Conservation (phyloP, 495 filamentous ascomycete genomes). For the Lophium mytilinum region DNA sequence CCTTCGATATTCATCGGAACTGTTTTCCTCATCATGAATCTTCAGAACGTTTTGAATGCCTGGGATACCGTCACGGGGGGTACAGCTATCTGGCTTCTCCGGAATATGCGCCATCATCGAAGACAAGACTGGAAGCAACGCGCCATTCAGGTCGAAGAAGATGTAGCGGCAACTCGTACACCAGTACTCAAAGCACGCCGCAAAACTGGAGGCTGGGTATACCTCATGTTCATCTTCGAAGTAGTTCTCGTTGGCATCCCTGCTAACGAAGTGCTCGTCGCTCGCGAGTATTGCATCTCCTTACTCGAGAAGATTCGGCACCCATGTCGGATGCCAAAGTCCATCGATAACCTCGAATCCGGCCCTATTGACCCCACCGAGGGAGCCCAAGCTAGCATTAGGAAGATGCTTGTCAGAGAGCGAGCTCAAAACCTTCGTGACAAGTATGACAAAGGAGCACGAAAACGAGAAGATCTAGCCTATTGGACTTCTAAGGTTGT, state of each 20-base stretch:
- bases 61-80: background rate
- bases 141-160: background rate
- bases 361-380: background rate
- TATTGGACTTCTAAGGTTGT: too few species aligned
- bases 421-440: background rate
- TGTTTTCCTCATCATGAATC: background rate
- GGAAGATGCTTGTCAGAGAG: background rate
- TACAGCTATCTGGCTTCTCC: background rate
- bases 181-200: background rate
- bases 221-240: slow-evolving; percentile 3
- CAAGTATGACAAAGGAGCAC: background rate
- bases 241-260: background rate
- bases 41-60: background rate
- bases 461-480: background rate
- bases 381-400: background rate
- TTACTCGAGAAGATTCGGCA: background rate
- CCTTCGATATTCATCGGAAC: slow-evolving; percentile 5
- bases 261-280: background rate
- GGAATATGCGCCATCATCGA: background rate
- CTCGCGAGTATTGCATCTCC: background rate
- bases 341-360: background rate
- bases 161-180: background rate
- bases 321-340: background rate
- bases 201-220: background rate
- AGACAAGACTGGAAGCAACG: background rate